These are phyloP conservation scores for Cyberlindnera maclurae DNA, from an alignment of 805 yeast species.

Conservation along the genomic window DNA sequence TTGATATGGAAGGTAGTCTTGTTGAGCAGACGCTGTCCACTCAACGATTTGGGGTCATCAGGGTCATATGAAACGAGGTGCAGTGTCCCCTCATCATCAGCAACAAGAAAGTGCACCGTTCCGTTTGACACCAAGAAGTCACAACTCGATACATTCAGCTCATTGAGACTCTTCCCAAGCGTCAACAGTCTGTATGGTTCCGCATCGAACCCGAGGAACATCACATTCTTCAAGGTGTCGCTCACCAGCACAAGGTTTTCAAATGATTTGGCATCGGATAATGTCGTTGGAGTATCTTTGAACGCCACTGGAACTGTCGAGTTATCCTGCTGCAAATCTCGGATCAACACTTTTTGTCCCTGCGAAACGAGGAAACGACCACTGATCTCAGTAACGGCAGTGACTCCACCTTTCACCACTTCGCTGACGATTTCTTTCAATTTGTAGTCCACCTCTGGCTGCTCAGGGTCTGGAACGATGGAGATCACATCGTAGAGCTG, in stretches of 20 bases:
- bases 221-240: slow-evolving; percentile 69
- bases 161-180: slow-evolving; percentile 66
- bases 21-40: slow-evolving; percentile 70
- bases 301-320: slow-evolving; percentile 91
- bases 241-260: slow-evolving; percentile 79
- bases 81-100: slow-evolving; percentile 60
- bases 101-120: slow-evolving; percentile 55
- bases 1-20: slow-evolving; percentile 68
- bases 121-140: slow-evolving; percentile 73
- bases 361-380: slow-evolving; percentile 81
- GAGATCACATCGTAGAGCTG: slow-evolving; percentile 68
- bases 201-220: slow-evolving; percentile 86
- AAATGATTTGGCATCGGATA: slow-evolving; percentile 72
- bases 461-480: slow-evolving; percentile 83
- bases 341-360: slow-evolving; percentile 70
- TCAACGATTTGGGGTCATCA: slow-evolving; percentile 74
- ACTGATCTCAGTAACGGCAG: slow-evolving; percentile 68
- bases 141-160: slow-evolving; percentile 58
- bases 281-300: slow-evolving; percentile 74
- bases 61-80: slow-evolving; percentile 86
- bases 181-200: slow-evolving; percentile 86
- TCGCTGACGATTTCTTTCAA: slow-evolving; percentile 69
- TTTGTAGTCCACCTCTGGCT: slow-evolving; percentile 76
- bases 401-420: slow-evolving; percentile 75
- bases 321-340: slow-evolving; percentile 82